Evolutionary conservation across 2,329 filamentous ascomycete genomes (phyloP), one percentile per base, ranked within the genome.

Genomic region (Fusarium mangiferae): DNA sequence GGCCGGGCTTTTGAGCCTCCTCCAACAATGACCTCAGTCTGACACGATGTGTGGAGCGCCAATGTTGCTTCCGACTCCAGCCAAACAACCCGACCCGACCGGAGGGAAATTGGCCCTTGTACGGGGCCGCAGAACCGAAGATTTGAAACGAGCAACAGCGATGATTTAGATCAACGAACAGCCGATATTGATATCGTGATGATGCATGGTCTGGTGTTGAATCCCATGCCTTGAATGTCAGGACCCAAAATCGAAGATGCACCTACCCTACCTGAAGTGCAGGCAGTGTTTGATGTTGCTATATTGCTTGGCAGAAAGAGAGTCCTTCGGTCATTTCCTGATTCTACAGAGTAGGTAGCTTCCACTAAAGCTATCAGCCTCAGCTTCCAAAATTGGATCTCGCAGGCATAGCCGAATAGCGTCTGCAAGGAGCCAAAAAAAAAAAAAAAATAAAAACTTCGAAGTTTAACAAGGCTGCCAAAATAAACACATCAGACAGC

Each of bases 11-110:
- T 72, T 77, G 68, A 76, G 68, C 61, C 76, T 71, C 70, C 46
- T 70, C 46, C 22, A 73, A 38, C 74, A 64, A 74, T 78, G 72
- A 77, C 72, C 75, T 78, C 74, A 74, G 66, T 70, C 75, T 77
- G 75, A 77, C 73, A 75, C 68, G 73, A 68, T 66, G 65, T 61
- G 77, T 76, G 72, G 72, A 76, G 65, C 61, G 55, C 55, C 26
- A 66, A 70, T 67, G 64, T 68, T 45, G 54, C 58, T 52, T 75
- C 61, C 62, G 38, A 58, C 62, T 72, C 71, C 62, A 74, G 42
- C 64, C 56, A 74, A 55, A 30, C 35, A 39, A 68, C 60, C 51
- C 36, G 62, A 74, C 71, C 67, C 64, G 44, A 74, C 56, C 59
- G 18, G 57, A 73, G 68, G 63, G 65, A 73, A 74, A 74, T 72